Percentiles rank a stretch among this genome's conserved stretches.
These are phyloP conservation scores for Copromyces sp. DNA, from an alignment of 495 filamentous ascomycete species.

Conservation along the genomic window DNA sequence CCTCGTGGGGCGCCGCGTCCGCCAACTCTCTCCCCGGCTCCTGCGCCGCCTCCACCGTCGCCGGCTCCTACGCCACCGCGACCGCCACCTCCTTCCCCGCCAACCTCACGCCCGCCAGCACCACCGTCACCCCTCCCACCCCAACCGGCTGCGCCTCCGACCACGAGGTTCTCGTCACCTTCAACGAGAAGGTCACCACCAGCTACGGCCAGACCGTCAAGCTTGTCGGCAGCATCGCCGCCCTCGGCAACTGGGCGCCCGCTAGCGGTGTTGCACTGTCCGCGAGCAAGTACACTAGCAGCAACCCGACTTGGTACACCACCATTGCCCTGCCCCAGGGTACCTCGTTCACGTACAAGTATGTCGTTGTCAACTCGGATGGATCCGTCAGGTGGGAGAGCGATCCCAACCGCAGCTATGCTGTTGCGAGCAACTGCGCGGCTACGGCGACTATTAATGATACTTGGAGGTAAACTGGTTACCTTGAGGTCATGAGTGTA, in stretches of 20 bases:
- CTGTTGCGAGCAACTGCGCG: conserved; percentile 41
- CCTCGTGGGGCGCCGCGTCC: conserved; percentile 41
- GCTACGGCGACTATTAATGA: conserved; percentile 25
- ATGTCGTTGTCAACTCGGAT: conserved; percentile 45
- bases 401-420: conserved; percentile 51
- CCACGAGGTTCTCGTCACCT: conserved; percentile 46
- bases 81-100: conserved; percentile 47
- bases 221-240: conserved; percentile 43
- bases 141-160: conserved; percentile 32
- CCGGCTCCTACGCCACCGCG: conserved; percentile 49
- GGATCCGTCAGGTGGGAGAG: conserved; percentile 52
- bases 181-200: conserved; percentile 46
- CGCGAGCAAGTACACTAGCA: conserved; percentile 42
- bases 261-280: conserved; percentile 40
- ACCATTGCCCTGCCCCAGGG: conserved; percentile 44
- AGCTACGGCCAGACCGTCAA: conserved; percentile 49
- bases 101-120: conserved; percentile 37
- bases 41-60: conserved; percentile 43
- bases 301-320: conserved; percentile 48
- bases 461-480: conserved; percentile 23
- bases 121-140: conserved; percentile 26
- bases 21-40: conserved; percentile 40
- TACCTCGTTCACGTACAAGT: conserved; percentile 55
- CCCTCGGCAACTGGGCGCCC: conserved; percentile 49
- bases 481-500: neutral